A percentile compares a stretch with the other conserved stretches of the same genome.
These are phyloP conservation scores for Schizophyllum commune DNA, from an alignment of 1,284 basidiomycete species.

Conservation along the genomic window DNA sequence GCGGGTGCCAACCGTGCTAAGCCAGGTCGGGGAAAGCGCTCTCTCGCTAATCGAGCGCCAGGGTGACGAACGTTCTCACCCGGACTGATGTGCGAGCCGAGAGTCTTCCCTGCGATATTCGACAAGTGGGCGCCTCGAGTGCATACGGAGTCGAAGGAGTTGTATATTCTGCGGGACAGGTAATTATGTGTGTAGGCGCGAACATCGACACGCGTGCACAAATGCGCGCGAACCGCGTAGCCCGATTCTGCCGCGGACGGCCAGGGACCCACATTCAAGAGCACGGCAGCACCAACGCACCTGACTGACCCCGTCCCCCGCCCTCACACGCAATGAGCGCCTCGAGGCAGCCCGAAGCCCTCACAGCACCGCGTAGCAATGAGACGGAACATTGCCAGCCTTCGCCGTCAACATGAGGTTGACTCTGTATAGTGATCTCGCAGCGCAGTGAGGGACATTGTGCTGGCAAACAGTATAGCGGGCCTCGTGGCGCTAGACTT, in stretches of 20 bases:
- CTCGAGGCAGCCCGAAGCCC: not conserved
- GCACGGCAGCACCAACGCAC: not conserved
- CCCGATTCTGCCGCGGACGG: too few relatives aligned
- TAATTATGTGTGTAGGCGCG: not conserved
- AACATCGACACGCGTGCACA: not conserved
- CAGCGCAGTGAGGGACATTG: not conserved
- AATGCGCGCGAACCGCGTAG: too few relatives aligned
- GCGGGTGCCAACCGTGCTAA: not conserved
- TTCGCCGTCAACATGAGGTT: not conserved
- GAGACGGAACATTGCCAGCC: not conserved
- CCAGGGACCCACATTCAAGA: not conserved
- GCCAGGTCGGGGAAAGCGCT: too few relatives aligned
- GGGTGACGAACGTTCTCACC: too few relatives aligned
- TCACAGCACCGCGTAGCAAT: not conserved
- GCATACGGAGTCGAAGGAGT: not conserved
- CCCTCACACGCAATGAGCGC: not conserved
- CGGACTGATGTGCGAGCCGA: too few relatives aligned
- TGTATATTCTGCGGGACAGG: not conserved
- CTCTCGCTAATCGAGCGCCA: too few relatives aligned
- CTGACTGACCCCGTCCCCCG: not conserved
- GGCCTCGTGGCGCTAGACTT: not conserved
- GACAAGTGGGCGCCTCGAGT: not conserved
- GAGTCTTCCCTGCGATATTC: too few relatives aligned
- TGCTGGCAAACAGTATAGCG: not conserved
- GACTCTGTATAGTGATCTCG: too few relatives aligned